Evolutionary conservation across 345 rosid genomes (phyloP), one percentile per base, ranked within the genome.

Genomic region (Euclidium syriacum): DNA sequence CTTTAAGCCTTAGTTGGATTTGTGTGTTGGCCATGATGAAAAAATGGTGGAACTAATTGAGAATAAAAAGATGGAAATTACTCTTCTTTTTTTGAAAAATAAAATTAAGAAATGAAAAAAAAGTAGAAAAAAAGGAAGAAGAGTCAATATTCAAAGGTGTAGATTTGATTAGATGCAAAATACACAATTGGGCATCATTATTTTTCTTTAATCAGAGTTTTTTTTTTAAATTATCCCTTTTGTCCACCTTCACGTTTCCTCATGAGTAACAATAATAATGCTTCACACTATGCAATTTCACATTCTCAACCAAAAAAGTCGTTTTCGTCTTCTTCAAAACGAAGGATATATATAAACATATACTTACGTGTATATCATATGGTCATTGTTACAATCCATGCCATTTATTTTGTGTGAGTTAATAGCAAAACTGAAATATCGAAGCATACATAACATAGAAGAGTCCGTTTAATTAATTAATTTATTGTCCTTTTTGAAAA

Each of bases 11-110:
- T 70, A 44, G 73, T 52, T 69, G 73, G 73, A 69, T 44, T 67
- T 61, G 50, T 61, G 62, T 69, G 73, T 69, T 69, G 73, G 73
- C 73, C 73, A 69, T 69, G 68, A 61, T 69, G 62, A 61, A 53
- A 52, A 61, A 52, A 17, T 26, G 17, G 55, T 50, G 4, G 54
- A 66, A 29, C 48, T 38, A 38, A 14, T 48, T 35, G 62, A 42
- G 32, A 43, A 42, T 4, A 25, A 8, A 30, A 52, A 49, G 35
- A 46, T 70, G 22, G 50, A 43, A 26, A 26, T 33, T 19, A 14
- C 8, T 29, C 8, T 29, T 29, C 33, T 27, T 19, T 48, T 39
- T 39, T 23, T 22, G 11, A 22, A 48, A 36, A 29, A n/a, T n/a
- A n/a, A 34, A 46, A 48, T 10, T 17, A 47, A 20, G 38, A 22